Conservation (phyloP, 2,329 filamentous ascomycete genomes). For the Hymenoscyphus linearis region DNA sequence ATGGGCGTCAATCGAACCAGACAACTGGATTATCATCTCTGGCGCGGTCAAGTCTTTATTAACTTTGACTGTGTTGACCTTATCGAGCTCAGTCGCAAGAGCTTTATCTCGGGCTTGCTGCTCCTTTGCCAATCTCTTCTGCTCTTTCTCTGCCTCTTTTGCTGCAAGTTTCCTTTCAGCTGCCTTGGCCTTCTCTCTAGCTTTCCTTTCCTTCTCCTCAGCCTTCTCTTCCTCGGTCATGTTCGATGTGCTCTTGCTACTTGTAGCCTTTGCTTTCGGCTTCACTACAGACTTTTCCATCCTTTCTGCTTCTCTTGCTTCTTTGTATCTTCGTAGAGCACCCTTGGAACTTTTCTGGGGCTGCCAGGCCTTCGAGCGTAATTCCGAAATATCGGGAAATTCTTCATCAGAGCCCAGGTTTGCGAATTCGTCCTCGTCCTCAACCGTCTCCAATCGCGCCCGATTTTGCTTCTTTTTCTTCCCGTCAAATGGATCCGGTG, state of each 20-base stretch:
- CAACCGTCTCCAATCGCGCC: background rate
- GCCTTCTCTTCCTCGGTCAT: background rate
- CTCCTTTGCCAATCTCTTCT: conserved; percentile 56
- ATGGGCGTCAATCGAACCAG: conserved; percentile 46
- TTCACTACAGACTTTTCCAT: background rate
- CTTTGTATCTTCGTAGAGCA: conserved; percentile 10
- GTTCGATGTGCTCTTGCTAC: background rate
- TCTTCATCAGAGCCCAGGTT: background rate
- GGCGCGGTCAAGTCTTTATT: conserved; percentile 68
- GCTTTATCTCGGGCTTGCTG: conserved; percentile 59
- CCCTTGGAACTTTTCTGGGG: conserved; percentile 1
- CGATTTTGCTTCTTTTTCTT: conserved; percentile 2
- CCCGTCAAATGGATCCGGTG: conserved; percentile 13
- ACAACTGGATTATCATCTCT: conserved; percentile 74
- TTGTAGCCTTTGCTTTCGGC: background rate
- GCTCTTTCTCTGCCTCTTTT: conserved; percentile 39
- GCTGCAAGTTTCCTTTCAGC: conserved; percentile 19
- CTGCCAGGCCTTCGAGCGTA: background rate
- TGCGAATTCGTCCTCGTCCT: background rate
- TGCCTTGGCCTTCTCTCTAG: conserved; percentile 16
- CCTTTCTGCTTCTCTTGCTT: background rate
- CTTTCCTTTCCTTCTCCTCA: conserved; percentile 9
- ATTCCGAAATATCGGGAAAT: background rate
- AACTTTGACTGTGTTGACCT: conserved; percentile 67
- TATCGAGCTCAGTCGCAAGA: conserved; percentile 58